Evolutionary conservation across 2,329 filamentous ascomycete species (phyloP), one percentile per base, ranked within the genome.

Genomic region (Fusarium miscanthi): DNA sequence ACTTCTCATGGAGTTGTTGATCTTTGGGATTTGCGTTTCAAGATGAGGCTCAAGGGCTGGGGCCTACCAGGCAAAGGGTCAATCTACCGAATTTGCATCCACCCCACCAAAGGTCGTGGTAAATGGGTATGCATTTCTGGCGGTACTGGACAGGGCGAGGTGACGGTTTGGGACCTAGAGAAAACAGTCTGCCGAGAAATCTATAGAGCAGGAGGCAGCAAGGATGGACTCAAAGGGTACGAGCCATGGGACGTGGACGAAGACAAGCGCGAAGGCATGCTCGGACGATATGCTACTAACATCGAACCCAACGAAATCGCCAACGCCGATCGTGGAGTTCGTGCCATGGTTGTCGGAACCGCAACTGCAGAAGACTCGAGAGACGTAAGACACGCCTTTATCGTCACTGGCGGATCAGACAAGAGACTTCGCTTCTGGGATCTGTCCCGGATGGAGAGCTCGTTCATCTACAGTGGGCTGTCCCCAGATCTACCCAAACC

Each of bases 1-100:
- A 99, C 97, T 2, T 94, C 94, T 1, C 95, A 98, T 79, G 96
- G 97, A 40, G 92, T 98, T 33, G 85, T 99, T 12, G 93, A 97
- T 79, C 87, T 99, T 3, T 99, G 96, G 96, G 96, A 99, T 81
- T 86, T 99, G 43, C 92, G 96, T n/a, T 99, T 99, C 86, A 92
- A 91, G 73, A 89, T 98, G 76, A 90, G 94, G 27, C 85, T 98
- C 30, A 94, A 93, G 80, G 93, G 92, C 19, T 98, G 95, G 94
- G 94, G 94, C 2, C 88, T 98, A 33, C 91, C 93, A 0, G 94
- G 93, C 27, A 93, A 93, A 67, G 90, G 92, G 2, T 87, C 93
- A 23, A 94, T 98, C 70, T 92, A 95, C 76, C 89, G 94, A 37
- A 86, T 99, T 21, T 87, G 90, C 63, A 85, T 97, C 2, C 94